Conservation (phyloP, 805 yeast genomes). For the Wickerhamiella siamensis region DNA sequence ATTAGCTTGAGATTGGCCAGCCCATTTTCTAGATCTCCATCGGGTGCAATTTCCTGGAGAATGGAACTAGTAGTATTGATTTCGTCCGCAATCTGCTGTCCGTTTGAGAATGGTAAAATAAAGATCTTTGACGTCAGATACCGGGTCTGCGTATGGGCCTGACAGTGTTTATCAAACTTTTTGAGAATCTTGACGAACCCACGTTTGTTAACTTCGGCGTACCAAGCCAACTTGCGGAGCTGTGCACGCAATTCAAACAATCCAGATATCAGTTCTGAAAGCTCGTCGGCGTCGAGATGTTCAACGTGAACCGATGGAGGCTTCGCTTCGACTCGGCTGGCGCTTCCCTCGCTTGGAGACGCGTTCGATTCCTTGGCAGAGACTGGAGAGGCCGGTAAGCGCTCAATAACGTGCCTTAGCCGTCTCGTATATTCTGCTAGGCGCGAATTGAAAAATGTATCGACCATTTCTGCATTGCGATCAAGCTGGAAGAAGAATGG, state of each 20-base stretch:
- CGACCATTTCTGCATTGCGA: constrained; percentile 67
- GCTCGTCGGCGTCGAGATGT: constrained; percentile 36
- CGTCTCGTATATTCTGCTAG: constrained; percentile 62
- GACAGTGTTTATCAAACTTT: constrained; percentile 73
- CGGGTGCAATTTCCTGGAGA: constrained; percentile 20
- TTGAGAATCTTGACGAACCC: constrained; percentile 82
- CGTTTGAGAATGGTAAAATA: constrained; percentile 68
- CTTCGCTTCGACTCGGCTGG: no score
- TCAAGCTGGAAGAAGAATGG: constrained; percentile 64
- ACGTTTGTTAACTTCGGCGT: constrained; percentile 78
- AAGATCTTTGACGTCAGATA: constrained; percentile 53
- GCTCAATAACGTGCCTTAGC: constrained; percentile 29
- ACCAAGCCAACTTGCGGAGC: constrained; percentile 81
- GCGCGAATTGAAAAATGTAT: constrained; percentile 60
- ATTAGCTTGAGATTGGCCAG: constrained; percentile 1
- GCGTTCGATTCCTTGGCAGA: constrained; percentile 13
- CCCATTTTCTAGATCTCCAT: background rate
- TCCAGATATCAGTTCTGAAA: constrained; percentile 50
- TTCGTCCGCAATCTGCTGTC: constrained; percentile 39
- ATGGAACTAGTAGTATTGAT: constrained; percentile 27
- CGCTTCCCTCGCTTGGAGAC: no score
- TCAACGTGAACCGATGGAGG: constrained; percentile 10
- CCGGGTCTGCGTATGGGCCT: constrained; percentile 40
- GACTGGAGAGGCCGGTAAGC: constrained; percentile 5
- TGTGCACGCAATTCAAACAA: constrained; percentile 62